Base-by-base conservation (phyloP, 2,329 filamentous ascomycete genomes). In the Ampelomyces quisqualis region DNA sequence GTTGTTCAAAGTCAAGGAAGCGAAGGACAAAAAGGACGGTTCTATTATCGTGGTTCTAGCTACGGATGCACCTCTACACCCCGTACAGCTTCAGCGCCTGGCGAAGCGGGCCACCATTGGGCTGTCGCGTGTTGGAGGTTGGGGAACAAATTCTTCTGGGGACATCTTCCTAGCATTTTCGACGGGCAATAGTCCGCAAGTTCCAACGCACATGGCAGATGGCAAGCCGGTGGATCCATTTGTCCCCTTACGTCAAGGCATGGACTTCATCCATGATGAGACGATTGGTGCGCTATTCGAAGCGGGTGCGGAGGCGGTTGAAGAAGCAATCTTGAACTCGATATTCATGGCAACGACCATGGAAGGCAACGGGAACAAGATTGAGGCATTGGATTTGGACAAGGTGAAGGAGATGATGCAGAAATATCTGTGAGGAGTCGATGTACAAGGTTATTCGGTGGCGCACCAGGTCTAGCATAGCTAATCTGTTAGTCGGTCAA, bases 141-240 rank as follows among this genome's bases (percentile, higher is more conserved):
- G 79, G 44, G 82, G 80, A 0, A 72, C 74, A 29, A 85, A 84
- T 48, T 73, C 73, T 8, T 84, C 80, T 0, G 83, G 82, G 0
- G 82, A 86, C 45, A 79, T 86, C 43, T 84, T 85, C 57, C 69
- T 86, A 2, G 82, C 82, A 3, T 79, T 86, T 44, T 85, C 80
- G 6, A 86, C 82, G 0, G 81, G 72, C 5, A 80, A 77, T 43
- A 68, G 71, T 29, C 65, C 81, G 1, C 66, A 69, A 2, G 70
- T 76, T 24, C 73, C 76, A 51, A 68, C 64, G 5, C 40, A 59
- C 28, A 58, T 53, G 5, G 47, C 60, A 3, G 51, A 55, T 27
- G 40, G 45, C 9, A 43, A 45, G 20, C 42, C 40, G 2, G 53
- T 55, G 3, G 64, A 69, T 48, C 61, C 58, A 8, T 69, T 60